Conservation (phyloP, 2,329 filamentous ascomycete species). For the Diaporthe sp. region DNA sequence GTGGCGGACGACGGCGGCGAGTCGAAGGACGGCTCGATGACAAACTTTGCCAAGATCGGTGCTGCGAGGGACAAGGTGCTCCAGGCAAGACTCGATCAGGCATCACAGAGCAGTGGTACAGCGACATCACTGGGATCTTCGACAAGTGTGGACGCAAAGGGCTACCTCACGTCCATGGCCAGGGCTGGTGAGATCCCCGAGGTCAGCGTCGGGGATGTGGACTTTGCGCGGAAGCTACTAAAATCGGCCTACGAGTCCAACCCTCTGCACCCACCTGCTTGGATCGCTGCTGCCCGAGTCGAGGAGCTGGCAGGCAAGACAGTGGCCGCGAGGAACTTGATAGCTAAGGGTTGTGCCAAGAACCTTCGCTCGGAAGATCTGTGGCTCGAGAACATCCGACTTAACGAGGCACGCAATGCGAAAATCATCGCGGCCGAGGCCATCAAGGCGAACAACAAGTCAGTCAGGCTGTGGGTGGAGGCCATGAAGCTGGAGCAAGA, state of each 20-base stretch:
- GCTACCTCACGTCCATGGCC: constrained; percentile 92
- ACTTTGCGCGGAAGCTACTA: constrained; percentile 90
- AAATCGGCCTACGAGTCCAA: constrained; percentile 98
- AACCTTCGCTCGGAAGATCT: constrained; percentile 95
- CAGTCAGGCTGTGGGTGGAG: constrained; percentile 92
- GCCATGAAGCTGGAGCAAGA: constrained; percentile 94
- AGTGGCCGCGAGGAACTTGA: constrained; percentile 88
- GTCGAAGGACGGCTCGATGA: constrained; percentile 88
- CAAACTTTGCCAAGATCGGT: constrained; percentile 97
- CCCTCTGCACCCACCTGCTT: constrained; percentile 92
- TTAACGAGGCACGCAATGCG: constrained; percentile 93
- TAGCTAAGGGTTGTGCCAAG: constrained; percentile 87
- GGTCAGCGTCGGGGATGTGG: constrained; percentile 92
- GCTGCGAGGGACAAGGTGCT: constrained; percentile 96
- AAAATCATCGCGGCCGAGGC: constrained; percentile 96
- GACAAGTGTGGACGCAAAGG: constrained; percentile 93
- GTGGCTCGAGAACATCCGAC: constrained; percentile 94
- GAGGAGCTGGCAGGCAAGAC: constrained; percentile 95
- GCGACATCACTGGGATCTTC: constrained; percentile 83
- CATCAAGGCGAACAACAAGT: constrained; percentile 90
- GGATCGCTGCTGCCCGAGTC: constrained; percentile 93
- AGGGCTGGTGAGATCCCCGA: constrained; percentile 86
- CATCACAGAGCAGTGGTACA: constrained; percentile 77
- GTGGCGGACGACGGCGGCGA: constrained; percentile 80
- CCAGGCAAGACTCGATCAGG: constrained; percentile 92